Percentiles rank a stretch among this genome's conserved stretches.
These are phyloP conservation scores for Fraxinus quadrangulata DNA, from an alignment of 257 asterid species.

Conservation along the genomic window DNA sequence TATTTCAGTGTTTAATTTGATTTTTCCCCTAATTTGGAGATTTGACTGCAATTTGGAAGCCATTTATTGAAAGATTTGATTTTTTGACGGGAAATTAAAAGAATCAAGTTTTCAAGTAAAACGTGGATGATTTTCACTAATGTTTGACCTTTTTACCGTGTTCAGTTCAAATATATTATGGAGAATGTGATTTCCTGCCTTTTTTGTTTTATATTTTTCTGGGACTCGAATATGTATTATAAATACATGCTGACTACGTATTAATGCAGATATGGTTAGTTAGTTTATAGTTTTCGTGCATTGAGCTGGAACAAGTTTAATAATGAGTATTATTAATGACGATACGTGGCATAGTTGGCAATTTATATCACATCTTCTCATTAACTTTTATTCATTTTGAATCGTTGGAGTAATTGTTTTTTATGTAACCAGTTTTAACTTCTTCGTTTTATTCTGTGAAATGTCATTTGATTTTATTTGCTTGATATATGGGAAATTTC, in stretches of 20 bases:
- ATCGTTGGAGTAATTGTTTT: constrained; percentile 15
- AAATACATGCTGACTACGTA: not conserved
- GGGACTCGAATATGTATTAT: too few species aligned
- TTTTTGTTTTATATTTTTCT: not conserved
- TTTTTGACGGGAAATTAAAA: constrained; percentile 9
- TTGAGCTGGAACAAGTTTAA: constrained; percentile 25
- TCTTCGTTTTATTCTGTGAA: constrained; percentile 12
- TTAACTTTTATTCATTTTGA: constrained; percentile 17
- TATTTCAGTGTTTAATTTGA: constrained; percentile 38
- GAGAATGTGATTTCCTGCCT: constrained; percentile 18
- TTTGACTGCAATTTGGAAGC: constrained; percentile 22
- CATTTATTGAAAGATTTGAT: constrained; percentile 21
- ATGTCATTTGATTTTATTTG: not conserved
- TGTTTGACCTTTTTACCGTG: constrained; percentile 20
- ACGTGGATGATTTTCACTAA: constrained; percentile 3
- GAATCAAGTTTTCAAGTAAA: constrained; percentile 5
- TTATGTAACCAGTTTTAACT: constrained; percentile 18
- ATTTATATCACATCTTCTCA: constrained; percentile 18
- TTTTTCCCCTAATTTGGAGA: constrained; percentile 30
- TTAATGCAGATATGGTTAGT: not conserved
- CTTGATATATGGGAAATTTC: not conserved
- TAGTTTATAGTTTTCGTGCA: constrained; percentile 7
- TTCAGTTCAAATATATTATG: not conserved
- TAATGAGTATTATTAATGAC: constrained; percentile 20
- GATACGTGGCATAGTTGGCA: constrained; percentile 25